Percentiles rank a stretch among this genome's conserved stretches.
These are phyloP conservation scores for Termitomyces sp. DNA, from an alignment of 1,284 basidiomycete genomes.

Conservation along the genomic window DNA sequence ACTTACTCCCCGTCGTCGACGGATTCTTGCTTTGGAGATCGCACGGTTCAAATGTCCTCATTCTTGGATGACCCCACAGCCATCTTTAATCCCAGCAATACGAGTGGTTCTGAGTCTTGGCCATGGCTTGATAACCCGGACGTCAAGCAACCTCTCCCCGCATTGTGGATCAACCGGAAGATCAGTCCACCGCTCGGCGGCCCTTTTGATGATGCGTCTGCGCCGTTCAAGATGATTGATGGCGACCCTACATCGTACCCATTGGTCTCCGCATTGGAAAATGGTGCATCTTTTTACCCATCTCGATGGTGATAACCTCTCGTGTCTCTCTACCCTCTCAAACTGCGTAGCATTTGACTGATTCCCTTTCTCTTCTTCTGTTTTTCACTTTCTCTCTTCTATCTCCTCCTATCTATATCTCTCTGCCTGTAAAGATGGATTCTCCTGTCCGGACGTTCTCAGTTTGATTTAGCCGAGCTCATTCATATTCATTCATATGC, in stretches of 20 bases:
- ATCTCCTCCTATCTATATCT: slow-evolving; percentile 15
- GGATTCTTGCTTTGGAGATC: slow-evolving; percentile 46
- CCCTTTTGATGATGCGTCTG: background rate
- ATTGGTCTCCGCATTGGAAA: background rate
- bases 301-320: background rate
- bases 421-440: slow-evolving; percentile 15
- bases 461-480: slow-evolving; percentile 11
- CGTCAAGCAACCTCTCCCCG: background rate
- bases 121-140: slow-evolving; percentile 23
- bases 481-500: background rate
- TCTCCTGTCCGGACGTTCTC: slow-evolving; percentile 14
- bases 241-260: background rate
- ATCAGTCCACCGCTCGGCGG: background rate
- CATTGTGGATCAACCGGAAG: background rate
- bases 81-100: slow-evolving; percentile 5
- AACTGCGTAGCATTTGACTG: slow-evolving; percentile 7
- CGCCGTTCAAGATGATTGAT: slow-evolving; percentile 6
- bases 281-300: background rate
- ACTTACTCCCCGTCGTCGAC: slow-evolving; percentile 53
- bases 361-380: background rate
- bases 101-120: slow-evolving; percentile 22
- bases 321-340: background rate
- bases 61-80: slow-evolving; percentile 38
- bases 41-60: slow-evolving; percentile 48
- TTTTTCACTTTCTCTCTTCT: slow-evolving; percentile 12